Percentiles rank a stretch among this genome's conserved stretches.
These are phyloP conservation scores for Zymoseptoria crescenta DNA, from an alignment of 2,329 filamentous ascomycete genomes.

Conservation along the genomic window DNA sequence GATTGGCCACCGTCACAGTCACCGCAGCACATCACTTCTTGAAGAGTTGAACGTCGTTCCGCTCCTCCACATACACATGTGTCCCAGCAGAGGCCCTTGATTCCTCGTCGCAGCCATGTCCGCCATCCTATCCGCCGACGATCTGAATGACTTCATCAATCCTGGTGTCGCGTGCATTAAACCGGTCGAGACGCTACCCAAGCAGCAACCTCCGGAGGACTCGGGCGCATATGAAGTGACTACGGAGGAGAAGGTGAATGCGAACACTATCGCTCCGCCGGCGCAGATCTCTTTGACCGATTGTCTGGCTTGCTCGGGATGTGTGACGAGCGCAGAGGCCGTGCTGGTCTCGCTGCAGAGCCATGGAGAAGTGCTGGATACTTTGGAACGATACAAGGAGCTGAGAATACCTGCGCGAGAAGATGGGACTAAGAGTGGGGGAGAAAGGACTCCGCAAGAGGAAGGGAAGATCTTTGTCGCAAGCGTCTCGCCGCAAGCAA, in stretches of 20 bases:
- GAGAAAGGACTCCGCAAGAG: slow-evolving; percentile 2
- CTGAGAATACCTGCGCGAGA: slow-evolving; percentile 6
- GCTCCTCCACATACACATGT: slow-evolving; percentile 16
- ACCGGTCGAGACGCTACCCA: slow-evolving; percentile 83
- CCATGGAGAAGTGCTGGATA: slow-evolving; percentile 79
- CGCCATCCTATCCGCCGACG: slow-evolving; percentile 91
- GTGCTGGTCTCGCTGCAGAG: slow-evolving; percentile 94
- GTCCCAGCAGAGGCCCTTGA: slow-evolving; percentile 20
- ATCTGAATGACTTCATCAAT: slow-evolving; percentile 98
- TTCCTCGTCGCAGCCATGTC: slow-evolving; percentile 56
- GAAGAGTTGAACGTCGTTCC: not conserved
- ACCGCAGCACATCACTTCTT: not conserved
- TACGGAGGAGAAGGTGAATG: slow-evolving; percentile 68
- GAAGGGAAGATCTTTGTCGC: slow-evolving; percentile 78
- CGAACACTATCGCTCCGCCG: slow-evolving; percentile 51
- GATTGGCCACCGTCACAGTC: not conserved
- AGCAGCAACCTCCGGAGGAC: slow-evolving; percentile 41
- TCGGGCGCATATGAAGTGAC: slow-evolving; percentile 71
- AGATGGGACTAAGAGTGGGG: slow-evolving; percentile 10
- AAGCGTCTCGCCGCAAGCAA: slow-evolving; percentile 83
- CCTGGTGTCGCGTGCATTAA: slow-evolving; percentile 98
- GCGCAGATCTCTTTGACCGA: slow-evolving; percentile 94
- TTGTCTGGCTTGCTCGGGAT: slow-evolving; percentile 94
- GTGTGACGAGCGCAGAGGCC: slow-evolving; percentile 93
- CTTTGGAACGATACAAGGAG: slow-evolving; percentile 56